Base-by-base conservation (phyloP, 306 rosid species). In the Castanea sativa region DNA sequence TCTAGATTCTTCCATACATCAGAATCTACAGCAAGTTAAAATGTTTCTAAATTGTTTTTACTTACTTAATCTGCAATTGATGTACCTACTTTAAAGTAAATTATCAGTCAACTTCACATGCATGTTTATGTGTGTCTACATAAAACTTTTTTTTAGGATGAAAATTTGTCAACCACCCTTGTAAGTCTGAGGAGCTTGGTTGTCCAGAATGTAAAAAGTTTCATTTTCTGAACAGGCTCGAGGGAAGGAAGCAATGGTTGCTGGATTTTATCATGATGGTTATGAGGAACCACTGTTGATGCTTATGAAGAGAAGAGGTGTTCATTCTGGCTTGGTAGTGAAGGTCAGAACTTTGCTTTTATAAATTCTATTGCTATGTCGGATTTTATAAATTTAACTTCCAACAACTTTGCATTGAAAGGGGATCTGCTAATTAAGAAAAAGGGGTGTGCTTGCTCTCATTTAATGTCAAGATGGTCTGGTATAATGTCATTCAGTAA, bases 301-400 rank as follows among this genome's bases (percentile, higher is more conserved):
- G 99, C 99, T 93, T 61, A 95, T 95, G 98, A 95, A 87, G 89
- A 95, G 99, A 87, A 95, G 99, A 85, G 98, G 97, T 69, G 96
- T 91, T 52, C 88, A 91, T 84, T 87, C 99, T 9, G 98, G 99
- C 84, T 90, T 95, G 87, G 97, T 95, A 57, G 96, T 93, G 83
- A 95, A 95, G 99, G 99, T 95, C 80, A 63, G 78, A 57, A 81
- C 78, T 86, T 74, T 70, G 27, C 73, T 45, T 57, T 79, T 73
- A 41, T 81, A 45, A 57, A 20, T 20, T 41, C 43, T 78, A 32
- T 30, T 18, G 80, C 53, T 72, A 51, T 77, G 59, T 77, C 55
- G 56, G 55, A 49, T 69, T 79, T 73, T 77, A 57, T 78, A 19
- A 18, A 45, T 5, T 29, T 32, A 55, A 25, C 41, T 51, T 23